phyloP scores from a whole-genome alignment of 352 stramenopile species.

The Phytophthora pinifolia region DNA sequence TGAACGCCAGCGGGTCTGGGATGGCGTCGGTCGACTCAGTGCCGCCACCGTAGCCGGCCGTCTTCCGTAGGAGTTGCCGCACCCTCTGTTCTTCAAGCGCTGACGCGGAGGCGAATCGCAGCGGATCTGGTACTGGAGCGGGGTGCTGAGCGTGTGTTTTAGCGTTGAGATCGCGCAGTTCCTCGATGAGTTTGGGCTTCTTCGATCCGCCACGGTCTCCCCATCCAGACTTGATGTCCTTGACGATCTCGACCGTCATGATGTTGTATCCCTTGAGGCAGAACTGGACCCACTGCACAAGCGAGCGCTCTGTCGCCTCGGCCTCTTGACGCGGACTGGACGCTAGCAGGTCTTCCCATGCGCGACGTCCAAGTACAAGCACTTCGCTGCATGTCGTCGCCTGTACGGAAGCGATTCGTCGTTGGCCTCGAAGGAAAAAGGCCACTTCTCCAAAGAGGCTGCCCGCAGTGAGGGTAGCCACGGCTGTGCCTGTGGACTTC shows the following conservation, averaged over 20 bases:
- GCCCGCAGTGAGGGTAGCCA: conserved; percentile 54
- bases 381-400: conserved; percentile 63
- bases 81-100: conserved; percentile 46
- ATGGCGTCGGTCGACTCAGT: not conserved
- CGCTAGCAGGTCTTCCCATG: conserved; percentile 52
- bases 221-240: conserved; percentile 55
- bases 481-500: conserved; percentile 62
- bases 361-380: conserved; percentile 48
- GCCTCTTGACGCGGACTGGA: conserved; percentile 46
- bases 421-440: conserved; percentile 64
- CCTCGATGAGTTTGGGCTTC: conserved; percentile 39
- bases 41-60: conserved; percentile 14
- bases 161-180: conserved; percentile 31
- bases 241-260: conserved; percentile 73
- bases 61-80: conserved; percentile 39
- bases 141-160: not conserved
- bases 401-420: conserved; percentile 67
- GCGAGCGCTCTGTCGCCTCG: conserved; percentile 33
- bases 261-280: conserved; percentile 72
- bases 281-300: conserved; percentile 59
- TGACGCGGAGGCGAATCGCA: conserved; percentile 25
- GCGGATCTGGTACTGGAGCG: conserved; percentile 4
- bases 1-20: not conserved
- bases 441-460: conserved; percentile 75
- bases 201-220: conserved; percentile 7